These are phyloP conservation scores for Paraphaeosphaeria minitans DNA, from an alignment of 2,329 filamentous ascomycete genomes.

Conservation along the genomic window DNA sequence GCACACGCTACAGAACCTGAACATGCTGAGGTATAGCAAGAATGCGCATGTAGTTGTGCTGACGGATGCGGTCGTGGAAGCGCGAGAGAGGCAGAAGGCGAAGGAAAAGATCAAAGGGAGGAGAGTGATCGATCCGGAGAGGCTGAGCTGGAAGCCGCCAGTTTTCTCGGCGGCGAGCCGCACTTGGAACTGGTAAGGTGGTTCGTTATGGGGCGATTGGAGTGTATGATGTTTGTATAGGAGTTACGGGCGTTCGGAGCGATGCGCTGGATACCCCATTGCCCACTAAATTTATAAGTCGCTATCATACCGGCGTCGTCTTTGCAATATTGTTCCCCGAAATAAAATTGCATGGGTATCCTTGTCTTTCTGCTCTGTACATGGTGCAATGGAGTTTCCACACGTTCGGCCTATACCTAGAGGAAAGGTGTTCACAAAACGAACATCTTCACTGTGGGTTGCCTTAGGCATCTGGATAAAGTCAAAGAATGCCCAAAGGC, in stretches of 20 bases:
- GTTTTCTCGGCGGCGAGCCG: slow-evolving; percentile 88
- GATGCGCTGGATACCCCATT: slow-evolving; percentile 1
- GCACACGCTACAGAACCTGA: slow-evolving; percentile 89
- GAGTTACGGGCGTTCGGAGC: slow-evolving; percentile 1
- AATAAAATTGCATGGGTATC: too few relatives aligned
- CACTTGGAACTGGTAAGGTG: slow-evolving; percentile 87
- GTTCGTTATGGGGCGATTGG: background rate
- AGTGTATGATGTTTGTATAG: background rate
- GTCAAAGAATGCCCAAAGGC: background rate
- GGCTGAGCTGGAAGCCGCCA: slow-evolving; percentile 93
- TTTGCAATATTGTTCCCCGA: background rate
- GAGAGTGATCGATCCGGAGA: slow-evolving; percentile 74
- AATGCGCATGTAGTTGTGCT: slow-evolving; percentile 96
- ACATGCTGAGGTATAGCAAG: slow-evolving; percentile 95
- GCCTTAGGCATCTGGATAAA: background rate
- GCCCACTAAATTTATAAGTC: background rate
- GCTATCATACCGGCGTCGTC: background rate
- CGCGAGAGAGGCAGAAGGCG: slow-evolving; percentile 72
- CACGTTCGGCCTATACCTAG: too few relatives aligned
- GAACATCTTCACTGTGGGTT: background rate
- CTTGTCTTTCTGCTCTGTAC: too few relatives aligned
- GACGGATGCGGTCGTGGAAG: slow-evolving; percentile 77
- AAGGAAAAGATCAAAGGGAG: slow-evolving; percentile 81
- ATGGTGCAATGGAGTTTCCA: too few relatives aligned
- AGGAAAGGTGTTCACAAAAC: background rate